These are phyloP conservation scores for Castanospermum australe DNA, from an alignment of 306 rosid genomes.

Conservation along the genomic window DNA sequence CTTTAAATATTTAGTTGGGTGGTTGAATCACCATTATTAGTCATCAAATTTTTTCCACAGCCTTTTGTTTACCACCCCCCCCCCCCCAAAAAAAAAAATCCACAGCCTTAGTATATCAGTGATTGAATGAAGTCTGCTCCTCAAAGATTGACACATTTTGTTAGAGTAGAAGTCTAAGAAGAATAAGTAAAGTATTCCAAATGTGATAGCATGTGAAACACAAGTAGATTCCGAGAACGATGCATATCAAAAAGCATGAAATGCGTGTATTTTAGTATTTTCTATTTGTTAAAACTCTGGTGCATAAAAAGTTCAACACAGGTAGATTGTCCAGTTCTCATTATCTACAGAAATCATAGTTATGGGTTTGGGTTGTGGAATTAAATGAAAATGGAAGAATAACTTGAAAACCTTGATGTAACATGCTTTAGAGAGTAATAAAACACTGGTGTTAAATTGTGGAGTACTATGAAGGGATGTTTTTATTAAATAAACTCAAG, in stretches of 20 bases:
- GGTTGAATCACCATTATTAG: conserved; percentile 28
- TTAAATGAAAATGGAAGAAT: neutral
- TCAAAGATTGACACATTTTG: neutral
- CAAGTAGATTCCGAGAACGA: neutral
- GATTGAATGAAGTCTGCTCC: neutral
- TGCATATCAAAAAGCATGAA: neutral
- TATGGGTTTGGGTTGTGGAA: neutral
- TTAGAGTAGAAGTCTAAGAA: neutral
- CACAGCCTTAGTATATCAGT: neutral
- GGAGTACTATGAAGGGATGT: neutral
- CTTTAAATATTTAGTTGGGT: conserved; percentile 22
- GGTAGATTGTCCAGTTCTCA: neutral
- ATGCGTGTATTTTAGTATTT: neutral
- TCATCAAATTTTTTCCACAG: too few relatives aligned
- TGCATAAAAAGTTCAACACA: neutral
- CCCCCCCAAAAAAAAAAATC: too few relatives aligned
- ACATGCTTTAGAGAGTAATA: neutral
- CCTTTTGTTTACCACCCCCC: too few relatives aligned
- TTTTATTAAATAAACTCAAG: neutral
- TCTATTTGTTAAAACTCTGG: neutral
- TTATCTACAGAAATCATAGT: neutral
- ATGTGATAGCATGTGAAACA: neutral
- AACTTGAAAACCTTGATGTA: neutral
- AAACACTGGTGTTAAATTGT: neutral
- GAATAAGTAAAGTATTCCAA: neutral